Evolutionary conservation across 148 eudicot species (phyloP), one percentile per base, ranked within the genome.

Genomic region (Diospyros kaki): DNA sequence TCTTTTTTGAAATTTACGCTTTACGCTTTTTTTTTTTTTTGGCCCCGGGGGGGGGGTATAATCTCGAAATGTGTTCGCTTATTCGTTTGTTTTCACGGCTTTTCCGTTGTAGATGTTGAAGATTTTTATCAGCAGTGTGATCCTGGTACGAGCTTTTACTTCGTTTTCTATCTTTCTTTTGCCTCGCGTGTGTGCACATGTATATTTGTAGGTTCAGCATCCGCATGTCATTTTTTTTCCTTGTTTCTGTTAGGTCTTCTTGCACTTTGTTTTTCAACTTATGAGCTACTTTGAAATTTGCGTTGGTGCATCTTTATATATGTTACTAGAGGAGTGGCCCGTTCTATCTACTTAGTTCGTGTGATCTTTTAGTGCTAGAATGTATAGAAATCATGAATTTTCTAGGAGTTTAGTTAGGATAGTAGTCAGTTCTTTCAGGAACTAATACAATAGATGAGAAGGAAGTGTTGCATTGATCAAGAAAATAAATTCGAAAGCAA

Each of bases 101-200:
- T 39, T 46, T 2, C 64, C 9, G 55, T 58, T 77, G 82, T 79
- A 82, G 85, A 82, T 72, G 85, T 82, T 69, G 74, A 53, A 45
- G 79, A 78, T 9, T 82, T 82, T 43, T 82, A 65, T 64, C 79
- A 72, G 71, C 81, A 82, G 77, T 82, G 85, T 72, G 85, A 82
- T 76, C 85, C 85, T 60, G 85, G 85, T 82, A 70, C 51, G 73
- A 28, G 43, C 28, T 54, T 55, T 18, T 69, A 15, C 40, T 41
- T n/a, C 18, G 15, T 3, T 11, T 38, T 42, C 9, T 39, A 39
- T 43, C 4, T 2, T 68, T 17, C 42, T 66, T 45, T 3, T 15
- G 12, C 0, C 5, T 28, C 54, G 5, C 44, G 39, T 63, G 4
- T 51, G 3, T 6, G 2, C 17, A 6, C 46, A 3, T 2, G 28